phyloP scores from a whole-genome alignment of 805 yeast species.

The Saccharomycopsis malanga region DNA sequence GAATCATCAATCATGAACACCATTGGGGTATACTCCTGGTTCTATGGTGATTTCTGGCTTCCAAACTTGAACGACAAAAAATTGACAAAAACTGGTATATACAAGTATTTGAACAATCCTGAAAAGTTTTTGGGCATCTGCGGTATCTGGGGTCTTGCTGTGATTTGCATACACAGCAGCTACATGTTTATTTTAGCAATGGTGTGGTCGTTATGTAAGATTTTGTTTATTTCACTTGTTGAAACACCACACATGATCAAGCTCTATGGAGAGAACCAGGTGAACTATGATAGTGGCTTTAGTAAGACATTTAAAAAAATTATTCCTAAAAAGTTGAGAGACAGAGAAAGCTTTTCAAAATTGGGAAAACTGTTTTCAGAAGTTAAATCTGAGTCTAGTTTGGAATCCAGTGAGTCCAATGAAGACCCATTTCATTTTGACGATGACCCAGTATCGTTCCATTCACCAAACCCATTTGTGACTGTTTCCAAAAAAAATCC shows the following conservation, averaged over 20 bases:
- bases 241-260: conserved; percentile 74
- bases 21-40: conserved; percentile 85
- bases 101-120: conserved; percentile 75
- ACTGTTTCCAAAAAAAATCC: conserved; percentile 13
- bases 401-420: not conserved
- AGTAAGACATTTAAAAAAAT: conserved; percentile 20
- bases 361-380: not conserved
- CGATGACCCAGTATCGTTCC: not conserved
- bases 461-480: not conserved
- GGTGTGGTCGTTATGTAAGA: conserved; percentile 60
- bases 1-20: conserved; percentile 59
- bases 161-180: conserved; percentile 48
- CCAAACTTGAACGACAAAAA: conserved; percentile 43
- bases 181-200: conserved; percentile 44
- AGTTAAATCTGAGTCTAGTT: not conserved
- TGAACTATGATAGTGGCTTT: conserved; percentile 26
- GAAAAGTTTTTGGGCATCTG: conserved; percentile 73
- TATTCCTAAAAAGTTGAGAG: not conserved
- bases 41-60: conserved; percentile 77
- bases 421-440: not conserved
- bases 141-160: conserved; percentile 68
- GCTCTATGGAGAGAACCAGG: conserved; percentile 60
- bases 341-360: conserved; percentile 2
- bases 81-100: conserved; percentile 72
- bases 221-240: conserved; percentile 61